phyloP scores from a whole-genome alignment of 371 early-diverging fungal genomes.

The Mortierella sp. region DNA sequence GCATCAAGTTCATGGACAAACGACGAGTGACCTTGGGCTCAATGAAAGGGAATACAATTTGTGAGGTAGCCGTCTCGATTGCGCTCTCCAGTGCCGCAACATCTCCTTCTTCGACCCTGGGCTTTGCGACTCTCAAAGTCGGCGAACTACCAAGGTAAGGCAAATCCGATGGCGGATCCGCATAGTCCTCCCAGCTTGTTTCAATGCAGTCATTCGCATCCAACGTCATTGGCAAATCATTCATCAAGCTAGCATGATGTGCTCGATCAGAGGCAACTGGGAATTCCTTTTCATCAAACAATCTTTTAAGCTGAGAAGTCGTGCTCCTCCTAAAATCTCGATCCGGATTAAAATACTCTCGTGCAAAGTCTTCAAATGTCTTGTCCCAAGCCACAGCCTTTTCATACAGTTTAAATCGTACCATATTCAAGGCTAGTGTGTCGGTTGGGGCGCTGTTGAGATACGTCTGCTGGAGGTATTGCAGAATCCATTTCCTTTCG shows the following conservation, averaged over 20 bases:
- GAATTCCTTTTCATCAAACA: constrained; percentile 71
- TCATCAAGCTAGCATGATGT: constrained; percentile 37
- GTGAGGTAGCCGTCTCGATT: constrained; percentile 50
- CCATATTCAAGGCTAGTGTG: constrained; percentile 80
- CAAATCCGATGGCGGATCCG: constrained; percentile 29
- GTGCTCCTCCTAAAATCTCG: constrained; percentile 76
- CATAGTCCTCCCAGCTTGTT: constrained; percentile 19
- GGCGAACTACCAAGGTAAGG: constrained; percentile 50
- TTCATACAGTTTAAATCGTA: constrained; percentile 79
- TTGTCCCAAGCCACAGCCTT: constrained; percentile 87
- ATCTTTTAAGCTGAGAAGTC: constrained; percentile 69
- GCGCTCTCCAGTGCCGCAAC: constrained; percentile 55
- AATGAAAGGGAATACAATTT: constrained; percentile 57
- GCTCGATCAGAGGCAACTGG: constrained; percentile 46
- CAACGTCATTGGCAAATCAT: constrained; percentile 55
- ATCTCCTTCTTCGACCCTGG: constrained; percentile 44
- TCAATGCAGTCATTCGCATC: constrained; percentile 35
- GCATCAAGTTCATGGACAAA: constrained; percentile 73
- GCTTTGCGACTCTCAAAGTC: constrained; percentile 33
- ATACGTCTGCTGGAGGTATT: constrained; percentile 83
- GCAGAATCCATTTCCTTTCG: constrained; percentile 84
- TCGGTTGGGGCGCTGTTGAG: constrained; percentile 84
- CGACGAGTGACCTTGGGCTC: constrained; percentile 68
- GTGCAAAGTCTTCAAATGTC: constrained; percentile 80
- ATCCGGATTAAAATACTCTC: constrained; percentile 83